A percentile compares a stretch with the other conserved stretches of the same genome.
Conservation (phyloP, 257 asterid species). For the Penstemon newberryi region DNA sequence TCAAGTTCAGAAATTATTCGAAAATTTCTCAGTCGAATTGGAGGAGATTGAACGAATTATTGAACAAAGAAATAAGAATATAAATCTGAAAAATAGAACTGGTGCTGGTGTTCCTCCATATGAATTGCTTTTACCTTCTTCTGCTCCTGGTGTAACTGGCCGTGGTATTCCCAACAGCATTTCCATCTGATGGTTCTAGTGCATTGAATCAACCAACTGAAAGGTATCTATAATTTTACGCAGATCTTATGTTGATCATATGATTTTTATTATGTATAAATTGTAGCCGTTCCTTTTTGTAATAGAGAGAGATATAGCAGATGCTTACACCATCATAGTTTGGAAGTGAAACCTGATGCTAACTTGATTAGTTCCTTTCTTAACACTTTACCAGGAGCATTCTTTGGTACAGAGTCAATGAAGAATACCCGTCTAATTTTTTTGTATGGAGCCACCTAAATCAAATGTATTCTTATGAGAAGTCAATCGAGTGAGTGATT, state of each 20-base stretch:
- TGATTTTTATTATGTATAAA: constrained; percentile 4
- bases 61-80: constrained; percentile 56
- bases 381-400: constrained; percentile 54
- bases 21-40: constrained; percentile 51
- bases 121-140: constrained; percentile 74
- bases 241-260: neutral
- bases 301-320: neutral
- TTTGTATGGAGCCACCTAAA: constrained; percentile 63
- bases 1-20: constrained; percentile 56
- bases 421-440: constrained; percentile 48
- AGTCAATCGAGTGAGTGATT: neutral
- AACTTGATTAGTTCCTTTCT: constrained; percentile 48
- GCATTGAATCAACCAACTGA: no score
- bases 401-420: constrained; percentile 49
- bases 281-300: neutral
- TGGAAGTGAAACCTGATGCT: constrained; percentile 41
- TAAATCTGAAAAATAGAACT: constrained; percentile 53
- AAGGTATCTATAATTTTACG: no score
- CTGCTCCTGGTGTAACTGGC: constrained; percentile 78
- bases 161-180: constrained; percentile 89
- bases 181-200: constrained; percentile 53
- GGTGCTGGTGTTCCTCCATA: constrained; percentile 97
- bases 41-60: constrained; percentile 70
- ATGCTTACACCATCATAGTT: constrained; percentile 32
- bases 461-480: constrained; percentile 17